Evolutionary conservation across 352 stramenopile species (phyloP).

Genomic region (Pythium oligandrum): DNA sequence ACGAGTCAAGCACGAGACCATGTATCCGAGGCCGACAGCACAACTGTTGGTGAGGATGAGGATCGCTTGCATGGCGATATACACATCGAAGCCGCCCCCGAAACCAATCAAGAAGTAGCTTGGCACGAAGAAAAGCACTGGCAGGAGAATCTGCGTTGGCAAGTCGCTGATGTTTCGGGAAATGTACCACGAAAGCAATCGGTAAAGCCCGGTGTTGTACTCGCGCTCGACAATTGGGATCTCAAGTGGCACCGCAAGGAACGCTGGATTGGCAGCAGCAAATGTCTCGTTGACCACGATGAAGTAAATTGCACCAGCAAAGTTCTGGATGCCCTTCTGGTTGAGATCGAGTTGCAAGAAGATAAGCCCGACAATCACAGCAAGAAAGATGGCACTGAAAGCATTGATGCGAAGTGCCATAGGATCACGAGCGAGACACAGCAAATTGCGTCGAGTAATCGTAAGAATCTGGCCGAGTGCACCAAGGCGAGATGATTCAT

Average conservation of each 20-base stretch:
- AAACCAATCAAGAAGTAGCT: slow-evolving; percentile 46
- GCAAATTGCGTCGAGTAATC: slow-evolving; percentile 18
- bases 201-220: slow-evolving; percentile 36
- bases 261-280: slow-evolving; percentile 13
- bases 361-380: slow-evolving; percentile 35
- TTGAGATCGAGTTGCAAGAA: slow-evolving; percentile 36
- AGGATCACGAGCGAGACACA: slow-evolving; percentile 24
- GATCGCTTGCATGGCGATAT: slow-evolving; percentile 32
- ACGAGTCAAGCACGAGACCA: slow-evolving; percentile 28
- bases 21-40: slow-evolving; percentile 30
- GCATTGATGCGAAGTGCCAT: slow-evolving; percentile 22
- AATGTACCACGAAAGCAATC: slow-evolving; percentile 34
- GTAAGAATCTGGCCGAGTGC: slow-evolving; percentile 16
- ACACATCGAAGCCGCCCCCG: slow-evolving; percentile 21
- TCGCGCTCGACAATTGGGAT: slow-evolving; percentile 32
- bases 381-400: slow-evolving; percentile 26
- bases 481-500: slow-evolving; percentile 6
- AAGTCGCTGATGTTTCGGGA: slow-evolving; percentile 50
- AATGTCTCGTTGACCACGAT: slow-evolving; percentile 39
- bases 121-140: slow-evolving; percentile 29
- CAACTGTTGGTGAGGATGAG: slow-evolving; percentile 28
- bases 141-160: slow-evolving; percentile 37
- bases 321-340: slow-evolving; percentile 39
- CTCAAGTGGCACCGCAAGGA: slow-evolving; percentile 22
- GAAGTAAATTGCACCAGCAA: slow-evolving; percentile 38